Evolutionary conservation across 768 basidiomycete species (phyloP), one percentile per base, ranked within the genome.

Genomic region (Cystofilobasidium ferigula): DNA sequence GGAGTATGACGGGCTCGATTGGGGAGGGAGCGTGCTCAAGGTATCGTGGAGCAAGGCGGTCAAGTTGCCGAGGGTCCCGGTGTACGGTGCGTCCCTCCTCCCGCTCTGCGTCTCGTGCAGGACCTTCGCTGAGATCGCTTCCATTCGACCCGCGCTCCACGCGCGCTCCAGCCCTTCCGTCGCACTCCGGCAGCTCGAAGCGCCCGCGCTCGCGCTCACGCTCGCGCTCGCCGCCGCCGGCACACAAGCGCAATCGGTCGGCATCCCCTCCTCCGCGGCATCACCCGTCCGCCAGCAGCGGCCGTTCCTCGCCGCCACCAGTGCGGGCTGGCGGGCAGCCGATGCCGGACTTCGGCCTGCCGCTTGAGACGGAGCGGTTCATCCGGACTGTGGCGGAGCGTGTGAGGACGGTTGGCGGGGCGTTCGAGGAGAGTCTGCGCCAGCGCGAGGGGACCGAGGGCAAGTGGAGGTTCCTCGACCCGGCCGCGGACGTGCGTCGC

Each of bases 21-120:
- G 94, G 95, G 89, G 88, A 64, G 93, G 93, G 9, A 88, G 82
- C 43, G 75, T 89, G 26, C 78, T 99, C 5, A 81, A 89, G 18
- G 89, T 93, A 7, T 91, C 91, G 18, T 99, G 94, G 93, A 94
- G 94, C 73, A 98, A 98, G 77, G 89, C 93, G 1, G 88, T 98
- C 8, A 87, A 91, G 20, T 79, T 95, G 53, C 89, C 87, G 35
- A 78, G 81, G 0, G 86, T 85, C 74, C 74, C 80, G 10, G 68
- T 76, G 1, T 97, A 89, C 78, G 84, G 94, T 95, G 68, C 71
- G 78, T 71, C 8, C 34, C 28, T 3, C 32, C 24, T 56, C n/a
- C 24, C 42, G 20, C 10, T 24, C 5, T 42, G 36, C 12, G 22
- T 10, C n/a, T 45, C 10, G 18, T 20, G 8, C 7, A 7, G 45